Evolutionary conservation across 345 rosid species (phyloP).

Genomic region (Sonneratia caseolaris): DNA sequence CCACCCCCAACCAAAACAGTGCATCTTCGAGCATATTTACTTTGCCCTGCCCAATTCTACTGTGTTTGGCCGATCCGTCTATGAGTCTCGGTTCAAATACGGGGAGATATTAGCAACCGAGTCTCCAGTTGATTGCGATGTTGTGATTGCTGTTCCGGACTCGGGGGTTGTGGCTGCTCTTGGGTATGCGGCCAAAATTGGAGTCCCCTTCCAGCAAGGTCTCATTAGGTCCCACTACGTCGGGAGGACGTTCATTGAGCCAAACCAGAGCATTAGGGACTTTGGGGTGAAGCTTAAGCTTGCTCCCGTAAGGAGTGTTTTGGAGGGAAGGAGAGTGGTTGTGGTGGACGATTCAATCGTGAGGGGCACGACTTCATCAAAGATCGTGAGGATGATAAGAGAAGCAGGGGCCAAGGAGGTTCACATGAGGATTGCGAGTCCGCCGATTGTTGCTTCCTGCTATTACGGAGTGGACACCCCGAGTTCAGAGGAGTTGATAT

Average conservation of each 20-base stretch:
- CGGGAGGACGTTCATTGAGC: slow-evolving; percentile 91
- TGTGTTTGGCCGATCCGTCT: slow-evolving; percentile 83
- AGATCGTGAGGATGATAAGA: slow-evolving; percentile 73
- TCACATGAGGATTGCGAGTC: slow-evolving; percentile 96
- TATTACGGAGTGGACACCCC: slow-evolving; percentile 95
- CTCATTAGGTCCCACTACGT: slow-evolving; percentile 89
- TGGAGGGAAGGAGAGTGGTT: slow-evolving; percentile 86
- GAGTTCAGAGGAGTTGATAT: slow-evolving; percentile 76
- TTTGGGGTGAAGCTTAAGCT: slow-evolving; percentile 94
- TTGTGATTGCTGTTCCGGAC: slow-evolving; percentile 94
- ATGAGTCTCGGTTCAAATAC: slow-evolving; percentile 52
- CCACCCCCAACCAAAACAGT: slow-evolving; percentile 64
- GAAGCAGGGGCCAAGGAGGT: slow-evolving; percentile 93
- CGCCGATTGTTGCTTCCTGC: slow-evolving; percentile 75
- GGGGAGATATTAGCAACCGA: slow-evolving; percentile 81
- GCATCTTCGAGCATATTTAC: slow-evolving; percentile 92
- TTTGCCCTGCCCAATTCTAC: slow-evolving; percentile 78
- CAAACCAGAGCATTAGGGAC: slow-evolving; percentile 88
- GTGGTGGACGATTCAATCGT: slow-evolving; percentile 94
- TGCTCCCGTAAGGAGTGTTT: slow-evolving; percentile 66
- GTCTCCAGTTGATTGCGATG: slow-evolving; percentile 80
- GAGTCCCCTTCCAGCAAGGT: slow-evolving; percentile 82
- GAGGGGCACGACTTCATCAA: slow-evolving; percentile 85
- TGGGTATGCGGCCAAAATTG: slow-evolving; percentile 76
- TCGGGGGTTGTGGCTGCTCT: slow-evolving; percentile 96